A percentile compares a stretch with the other conserved stretches of the same genome.
Conservation (phyloP, 768 basidiomycete species). For the Mycena alexandri region DNA sequence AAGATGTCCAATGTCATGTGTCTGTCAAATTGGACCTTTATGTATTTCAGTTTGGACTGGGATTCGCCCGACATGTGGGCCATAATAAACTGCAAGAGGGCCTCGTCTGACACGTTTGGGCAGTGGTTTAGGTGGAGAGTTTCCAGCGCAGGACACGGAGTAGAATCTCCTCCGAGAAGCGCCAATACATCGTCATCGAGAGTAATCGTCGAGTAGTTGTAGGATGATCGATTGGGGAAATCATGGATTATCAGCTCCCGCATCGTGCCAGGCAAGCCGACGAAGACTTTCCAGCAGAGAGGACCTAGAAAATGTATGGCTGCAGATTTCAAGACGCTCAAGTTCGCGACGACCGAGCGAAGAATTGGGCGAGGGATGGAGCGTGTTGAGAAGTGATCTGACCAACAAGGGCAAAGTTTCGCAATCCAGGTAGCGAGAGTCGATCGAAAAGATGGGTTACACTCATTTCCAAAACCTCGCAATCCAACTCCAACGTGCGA, state of each 20-base stretch:
- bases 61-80: neutral
- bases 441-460: neutral
- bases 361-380: neutral
- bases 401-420: neutral
- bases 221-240: too few species aligned
- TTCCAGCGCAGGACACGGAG: neutral
- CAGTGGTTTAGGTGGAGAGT: neutral
- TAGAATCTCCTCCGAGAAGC: neutral
- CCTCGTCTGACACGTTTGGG: neutral
- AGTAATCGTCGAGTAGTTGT: neutral
- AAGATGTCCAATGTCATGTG: neutral
- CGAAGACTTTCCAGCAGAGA: neutral
- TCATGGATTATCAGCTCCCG: neutral
- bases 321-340: neutral
- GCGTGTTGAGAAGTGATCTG: too few species aligned
- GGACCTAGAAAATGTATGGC: neutral
- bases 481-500: neutral
- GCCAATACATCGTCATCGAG: constrained; percentile 1
- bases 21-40: neutral
- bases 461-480: too few species aligned
- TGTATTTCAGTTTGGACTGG: neutral
- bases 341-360: neutral
- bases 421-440: neutral
- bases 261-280: neutral
- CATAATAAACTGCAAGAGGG: neutral